Conservation (phyloP, 441 rosid species). For the Pelargonium myrrhifolium region DNA sequence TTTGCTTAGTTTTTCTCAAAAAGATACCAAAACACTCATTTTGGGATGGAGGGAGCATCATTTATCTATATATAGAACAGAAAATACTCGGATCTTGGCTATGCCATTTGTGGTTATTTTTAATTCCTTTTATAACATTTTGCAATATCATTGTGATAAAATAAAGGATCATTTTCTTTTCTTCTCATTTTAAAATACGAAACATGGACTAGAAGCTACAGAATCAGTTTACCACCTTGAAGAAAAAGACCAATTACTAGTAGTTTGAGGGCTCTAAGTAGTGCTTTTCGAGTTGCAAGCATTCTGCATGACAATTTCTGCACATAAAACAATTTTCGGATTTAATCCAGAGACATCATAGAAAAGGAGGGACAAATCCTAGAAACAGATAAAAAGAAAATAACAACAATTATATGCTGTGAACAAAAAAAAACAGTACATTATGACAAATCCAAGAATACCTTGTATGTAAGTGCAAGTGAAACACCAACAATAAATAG, state of each 20-base stretch:
- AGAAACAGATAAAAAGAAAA: too few species aligned
- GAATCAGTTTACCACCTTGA: constrained; percentile 44
- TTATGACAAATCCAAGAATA: constrained; percentile 18
- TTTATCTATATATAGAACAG: too few species aligned
- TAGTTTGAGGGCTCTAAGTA: constrained; percentile 50
- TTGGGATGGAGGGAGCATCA: too few species aligned
- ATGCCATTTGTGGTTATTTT: too few species aligned
- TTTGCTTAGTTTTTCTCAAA: too few species aligned
- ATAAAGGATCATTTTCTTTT: too few species aligned
- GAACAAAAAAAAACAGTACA: background rate
- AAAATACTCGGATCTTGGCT: too few species aligned
- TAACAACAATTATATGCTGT: too few species aligned
- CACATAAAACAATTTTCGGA: constrained; percentile 6
- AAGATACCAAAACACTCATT: too few species aligned
- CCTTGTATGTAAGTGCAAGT: constrained; percentile 70
- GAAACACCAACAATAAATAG: constrained; percentile 85
- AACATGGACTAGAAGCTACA: background rate
- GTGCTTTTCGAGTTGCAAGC: constrained; percentile 57
- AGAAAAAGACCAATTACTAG: constrained; percentile 58
- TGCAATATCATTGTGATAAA: background rate
- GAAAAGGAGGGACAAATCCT: too few species aligned
- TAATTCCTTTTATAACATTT: background rate
- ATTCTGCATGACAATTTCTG: constrained; percentile 52
- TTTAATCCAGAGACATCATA: background rate
- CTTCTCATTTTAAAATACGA: too few species aligned